A percentile compares a stretch with the other conserved stretches of the same genome.
Evolutionary conservation across 1,139 yeast genomes (phyloP).

Genomic region (Pichia sp.): DNA sequence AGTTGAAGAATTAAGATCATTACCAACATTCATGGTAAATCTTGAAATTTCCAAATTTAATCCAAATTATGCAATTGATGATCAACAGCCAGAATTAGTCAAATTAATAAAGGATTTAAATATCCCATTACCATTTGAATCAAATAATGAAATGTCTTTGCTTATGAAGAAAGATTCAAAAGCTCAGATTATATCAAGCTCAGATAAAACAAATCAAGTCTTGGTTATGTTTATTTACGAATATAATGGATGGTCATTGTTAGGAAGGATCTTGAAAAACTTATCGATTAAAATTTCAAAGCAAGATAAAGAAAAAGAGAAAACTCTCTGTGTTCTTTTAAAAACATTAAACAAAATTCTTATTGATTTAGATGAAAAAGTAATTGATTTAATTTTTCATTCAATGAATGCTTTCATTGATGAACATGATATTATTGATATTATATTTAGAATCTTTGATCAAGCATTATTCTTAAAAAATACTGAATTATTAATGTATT

Average conservation of each 20-base stretch:
- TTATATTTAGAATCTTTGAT: slow-evolving; percentile 61
- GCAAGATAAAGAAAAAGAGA: slow-evolving; percentile 38
- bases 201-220: slow-evolving; percentile 5
- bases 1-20: slow-evolving; percentile 49
- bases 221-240: slow-evolving; percentile 64
- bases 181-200: slow-evolving; percentile 55
- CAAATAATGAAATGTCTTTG: slow-evolving; percentile 39
- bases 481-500: slow-evolving; percentile 39
- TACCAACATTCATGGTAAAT: slow-evolving; percentile 54
- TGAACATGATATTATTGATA: slow-evolving; percentile 63
- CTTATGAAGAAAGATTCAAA: slow-evolving; percentile 49
- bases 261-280: slow-evolving; percentile 74
- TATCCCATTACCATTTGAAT: slow-evolving; percentile 47
- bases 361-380: slow-evolving; percentile 38
- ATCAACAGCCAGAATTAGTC: slow-evolving; percentile 47
- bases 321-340: slow-evolving; percentile 46
- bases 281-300: slow-evolving; percentile 36
- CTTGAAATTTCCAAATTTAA: slow-evolving; percentile 37
- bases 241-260: slow-evolving; percentile 80
- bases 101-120: slow-evolving; percentile 37
- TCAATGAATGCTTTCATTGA: slow-evolving; percentile 53
- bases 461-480: slow-evolving; percentile 57
- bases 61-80: slow-evolving; percentile 41
- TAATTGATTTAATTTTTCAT: slow-evolving; percentile 44
- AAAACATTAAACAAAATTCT: slow-evolving; percentile 20